A percentile compares a stretch with the other conserved stretches of the same genome.
Conservation (phyloP, 768 basidiomycete species). For the Sporobolomyces phaffii region DNA sequence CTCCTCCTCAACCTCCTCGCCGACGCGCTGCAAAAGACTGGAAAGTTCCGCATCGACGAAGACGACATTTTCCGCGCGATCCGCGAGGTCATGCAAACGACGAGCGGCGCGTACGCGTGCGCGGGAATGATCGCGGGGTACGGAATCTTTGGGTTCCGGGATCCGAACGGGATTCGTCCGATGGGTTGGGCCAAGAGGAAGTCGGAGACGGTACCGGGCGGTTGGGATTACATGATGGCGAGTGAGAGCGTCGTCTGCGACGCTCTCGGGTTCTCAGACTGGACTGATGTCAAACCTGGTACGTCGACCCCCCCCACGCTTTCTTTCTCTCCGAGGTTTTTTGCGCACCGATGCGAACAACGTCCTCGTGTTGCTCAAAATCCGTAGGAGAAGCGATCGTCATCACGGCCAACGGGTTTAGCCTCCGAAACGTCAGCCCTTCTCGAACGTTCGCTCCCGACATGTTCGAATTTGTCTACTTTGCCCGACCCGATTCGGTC, state of each 20-base stretch:
- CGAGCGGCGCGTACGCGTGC: constrained; percentile 90
- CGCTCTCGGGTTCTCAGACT: constrained; percentile 80
- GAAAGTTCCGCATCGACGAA: constrained; percentile 96
- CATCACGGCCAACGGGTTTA: constrained; percentile 71
- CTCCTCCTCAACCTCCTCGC: constrained; percentile 95
- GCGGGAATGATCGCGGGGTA: constrained; percentile 99
- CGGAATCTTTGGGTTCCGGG: constrained; percentile 94
- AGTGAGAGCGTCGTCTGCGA: constrained; percentile 96
- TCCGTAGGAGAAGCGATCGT: constrained; percentile 83
- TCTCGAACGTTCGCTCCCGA: constrained; percentile 82
- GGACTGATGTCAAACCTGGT: constrained; percentile 92
- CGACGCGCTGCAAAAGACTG: constrained; percentile 93
- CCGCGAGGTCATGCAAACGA: constrained; percentile 76
- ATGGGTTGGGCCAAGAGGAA: constrained; percentile 75
- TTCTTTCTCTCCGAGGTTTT: neutral
- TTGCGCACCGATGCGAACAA: neutral
- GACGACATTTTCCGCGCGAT: constrained; percentile 97
- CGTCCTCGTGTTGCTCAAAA: constrained; percentile 8
- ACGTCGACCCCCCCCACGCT: constrained; percentile 36
- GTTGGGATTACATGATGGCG: constrained; percentile 80
- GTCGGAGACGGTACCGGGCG: constrained; percentile 46
- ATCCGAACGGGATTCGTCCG: constrained; percentile 95
- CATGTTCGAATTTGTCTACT: constrained; percentile 98
- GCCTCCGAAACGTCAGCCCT: constrained; percentile 64
- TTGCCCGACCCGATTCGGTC: constrained; percentile 95